These are phyloP conservation scores for Backusella morwellensis DNA, from an alignment of 192 early-diverging fungal species.

Conservation along the genomic window DNA sequence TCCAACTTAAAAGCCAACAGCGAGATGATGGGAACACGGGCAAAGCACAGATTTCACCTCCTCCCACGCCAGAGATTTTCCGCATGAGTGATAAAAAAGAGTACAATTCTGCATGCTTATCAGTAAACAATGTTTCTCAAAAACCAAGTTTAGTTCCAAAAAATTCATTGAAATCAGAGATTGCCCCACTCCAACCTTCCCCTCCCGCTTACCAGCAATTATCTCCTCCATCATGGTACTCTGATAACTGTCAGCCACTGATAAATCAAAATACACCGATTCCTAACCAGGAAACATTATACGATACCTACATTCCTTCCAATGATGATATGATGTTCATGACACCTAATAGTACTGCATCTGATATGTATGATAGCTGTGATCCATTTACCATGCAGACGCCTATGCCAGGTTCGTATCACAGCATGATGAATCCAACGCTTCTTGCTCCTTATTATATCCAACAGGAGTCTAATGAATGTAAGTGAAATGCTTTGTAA, in stretches of 20 bases:
- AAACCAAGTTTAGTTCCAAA: background rate
- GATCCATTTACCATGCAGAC: background rate
- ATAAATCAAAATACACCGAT: background rate
- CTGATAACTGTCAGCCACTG: background rate
- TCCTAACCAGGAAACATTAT: background rate
- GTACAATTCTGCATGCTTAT: background rate
- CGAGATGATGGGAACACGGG: background rate
- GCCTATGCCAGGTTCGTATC: background rate
- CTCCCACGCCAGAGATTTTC: slow-evolving; percentile 1
- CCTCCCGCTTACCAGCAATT: background rate
- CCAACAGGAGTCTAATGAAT: background rate
- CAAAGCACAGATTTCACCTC: background rate
- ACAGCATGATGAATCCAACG: slow-evolving; percentile 15
- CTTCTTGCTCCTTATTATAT: slow-evolving; percentile 12
- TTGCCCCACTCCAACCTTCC: background rate
- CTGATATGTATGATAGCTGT: slow-evolving; percentile 7
- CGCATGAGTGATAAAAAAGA: slow-evolving; percentile 2
- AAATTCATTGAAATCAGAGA: background rate
- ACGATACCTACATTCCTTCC: background rate
- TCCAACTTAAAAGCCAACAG: background rate
- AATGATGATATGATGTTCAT: background rate
- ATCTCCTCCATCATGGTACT: background rate
- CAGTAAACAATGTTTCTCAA: background rate
- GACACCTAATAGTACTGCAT: background rate
- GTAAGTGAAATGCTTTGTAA: background rate